phyloP scores from a whole-genome alignment of 768 basidiomycete genomes.

The Termitomyces sp. region DNA sequence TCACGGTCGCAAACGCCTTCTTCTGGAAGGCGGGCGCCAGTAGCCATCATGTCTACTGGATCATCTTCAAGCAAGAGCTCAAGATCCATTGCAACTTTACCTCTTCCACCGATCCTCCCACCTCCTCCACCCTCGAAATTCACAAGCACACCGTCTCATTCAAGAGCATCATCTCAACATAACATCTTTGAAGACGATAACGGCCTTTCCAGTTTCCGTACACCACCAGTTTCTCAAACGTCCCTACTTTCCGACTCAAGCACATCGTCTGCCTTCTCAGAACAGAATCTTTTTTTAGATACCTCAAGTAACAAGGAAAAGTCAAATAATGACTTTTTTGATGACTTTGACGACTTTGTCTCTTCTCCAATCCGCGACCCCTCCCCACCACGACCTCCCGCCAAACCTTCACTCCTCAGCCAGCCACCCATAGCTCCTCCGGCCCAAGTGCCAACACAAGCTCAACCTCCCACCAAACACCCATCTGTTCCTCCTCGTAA shows the following conservation, averaged over 20 bases:
- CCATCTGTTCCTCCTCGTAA: conserved; percentile 18
- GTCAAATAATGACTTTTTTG: conserved; percentile 10
- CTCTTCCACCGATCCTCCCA: conserved; percentile 19
- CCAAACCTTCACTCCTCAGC: conserved; percentile 20
- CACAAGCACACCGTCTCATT: conserved; percentile 20
- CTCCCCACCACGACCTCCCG: conserved; percentile 39
- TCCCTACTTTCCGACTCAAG: conserved; percentile 14
- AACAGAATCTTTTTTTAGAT: conserved; percentile 10
- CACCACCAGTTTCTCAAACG: conserved; percentile 18
- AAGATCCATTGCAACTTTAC: conserved; percentile 15
- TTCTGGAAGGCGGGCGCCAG: conserved; percentile 14
- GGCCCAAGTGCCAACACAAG: not conserved
- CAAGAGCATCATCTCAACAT: conserved; percentile 19
- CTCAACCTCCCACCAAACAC: conserved; percentile 7
- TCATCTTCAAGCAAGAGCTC: conserved; percentile 15
- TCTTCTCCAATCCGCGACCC: conserved; percentile 37
- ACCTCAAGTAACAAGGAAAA: conserved; percentile 12
- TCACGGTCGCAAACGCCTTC: conserved; percentile 11
- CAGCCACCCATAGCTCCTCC: conserved; percentile 4
- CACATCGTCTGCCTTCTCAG: conserved; percentile 18
- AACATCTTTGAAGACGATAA: conserved; percentile 30
- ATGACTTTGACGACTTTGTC: conserved; percentile 26
- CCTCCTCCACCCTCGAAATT: conserved; percentile 17
- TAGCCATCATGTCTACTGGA: conserved; percentile 26
- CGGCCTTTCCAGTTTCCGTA: conserved; percentile 49